Percentiles rank a stretch among this genome's conserved stretches.
These are phyloP conservation scores for Syzygium grande DNA, from an alignment of 345 rosid species.

Conservation along the genomic window DNA sequence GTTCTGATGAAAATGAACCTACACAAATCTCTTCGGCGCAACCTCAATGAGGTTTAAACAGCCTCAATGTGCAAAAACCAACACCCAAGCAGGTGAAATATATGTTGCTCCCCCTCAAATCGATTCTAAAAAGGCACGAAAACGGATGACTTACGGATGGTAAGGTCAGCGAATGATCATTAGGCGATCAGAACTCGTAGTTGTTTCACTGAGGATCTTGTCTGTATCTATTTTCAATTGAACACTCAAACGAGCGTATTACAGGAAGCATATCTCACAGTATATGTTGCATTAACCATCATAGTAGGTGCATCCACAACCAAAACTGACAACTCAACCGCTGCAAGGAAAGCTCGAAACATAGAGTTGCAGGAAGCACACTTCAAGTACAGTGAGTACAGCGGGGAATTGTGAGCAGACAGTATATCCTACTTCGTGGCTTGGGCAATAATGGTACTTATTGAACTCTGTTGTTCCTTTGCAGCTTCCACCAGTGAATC, in stretches of 20 bases:
- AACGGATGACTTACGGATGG: background rate
- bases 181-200: background rate
- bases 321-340: background rate
- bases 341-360: background rate
- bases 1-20: background rate
- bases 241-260: background rate
- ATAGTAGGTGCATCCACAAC: background rate
- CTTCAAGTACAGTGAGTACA: background rate
- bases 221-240: background rate
- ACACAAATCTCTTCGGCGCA: background rate
- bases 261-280: background rate
- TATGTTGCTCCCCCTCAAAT: background rate
- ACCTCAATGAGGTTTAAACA: background rate
- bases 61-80: background rate
- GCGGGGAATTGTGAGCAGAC: background rate
- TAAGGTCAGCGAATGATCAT: background rate
- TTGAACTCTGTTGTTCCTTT: conserved; percentile 84
- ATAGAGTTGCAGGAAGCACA: background rate
- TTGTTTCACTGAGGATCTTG: background rate
- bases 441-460: conserved; percentile 86
- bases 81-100: background rate
- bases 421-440: conserved; percentile 55
- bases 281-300: background rate
- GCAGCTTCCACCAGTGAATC: conserved; percentile 94
- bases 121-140: background rate